Conservation (phyloP, 305 asterid species). For the Petunia hybrid region DNA sequence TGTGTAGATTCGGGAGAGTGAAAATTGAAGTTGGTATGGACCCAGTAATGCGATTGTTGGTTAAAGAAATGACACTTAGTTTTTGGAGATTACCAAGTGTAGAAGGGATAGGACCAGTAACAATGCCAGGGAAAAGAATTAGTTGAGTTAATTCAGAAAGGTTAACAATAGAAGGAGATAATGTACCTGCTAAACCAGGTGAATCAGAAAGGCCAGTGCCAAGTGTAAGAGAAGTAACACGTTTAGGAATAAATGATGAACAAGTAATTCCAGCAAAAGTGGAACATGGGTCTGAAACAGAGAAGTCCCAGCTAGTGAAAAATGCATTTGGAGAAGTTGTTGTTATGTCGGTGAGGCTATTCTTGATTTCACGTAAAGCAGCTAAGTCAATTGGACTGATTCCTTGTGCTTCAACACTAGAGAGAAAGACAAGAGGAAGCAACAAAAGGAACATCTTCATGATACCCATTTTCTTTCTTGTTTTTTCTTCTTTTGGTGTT, state of each 20-base stretch:
- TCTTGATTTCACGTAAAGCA: conserved; percentile 64
- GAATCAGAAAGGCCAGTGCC: conserved; percentile 84
- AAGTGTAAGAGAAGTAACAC: conserved; percentile 60
- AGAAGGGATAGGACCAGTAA: conserved; percentile 74
- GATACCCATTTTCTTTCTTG: conserved; percentile 42
- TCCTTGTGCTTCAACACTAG: conserved; percentile 18
- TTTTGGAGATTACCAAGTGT: conserved; percentile 48
- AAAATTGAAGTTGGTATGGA: conserved; percentile 52
- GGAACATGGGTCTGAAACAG: conserved; percentile 59
- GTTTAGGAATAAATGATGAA: conserved; percentile 44
- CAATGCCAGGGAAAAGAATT: conserved; percentile 76
- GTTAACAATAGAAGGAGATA: conserved; percentile 56
- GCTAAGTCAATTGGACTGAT: conserved; percentile 54
- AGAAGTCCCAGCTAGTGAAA: conserved; percentile 77
- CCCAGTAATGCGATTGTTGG: conserved; percentile 72
- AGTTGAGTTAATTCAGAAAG: conserved; percentile 68
- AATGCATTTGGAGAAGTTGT: conserved; percentile 46
- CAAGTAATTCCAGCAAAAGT: conserved; percentile 75
- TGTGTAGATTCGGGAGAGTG: conserved; percentile 60
- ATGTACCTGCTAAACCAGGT: conserved; percentile 69
- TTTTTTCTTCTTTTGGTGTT: neutral
- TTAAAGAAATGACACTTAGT: conserved; percentile 67
- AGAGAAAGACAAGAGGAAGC: conserved; percentile 37
- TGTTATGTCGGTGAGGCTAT: conserved; percentile 59
- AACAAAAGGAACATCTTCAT: conserved; percentile 30